Evolutionary conservation across 106 monocot species (phyloP).

Genomic region (Acorus gramineus): DNA sequence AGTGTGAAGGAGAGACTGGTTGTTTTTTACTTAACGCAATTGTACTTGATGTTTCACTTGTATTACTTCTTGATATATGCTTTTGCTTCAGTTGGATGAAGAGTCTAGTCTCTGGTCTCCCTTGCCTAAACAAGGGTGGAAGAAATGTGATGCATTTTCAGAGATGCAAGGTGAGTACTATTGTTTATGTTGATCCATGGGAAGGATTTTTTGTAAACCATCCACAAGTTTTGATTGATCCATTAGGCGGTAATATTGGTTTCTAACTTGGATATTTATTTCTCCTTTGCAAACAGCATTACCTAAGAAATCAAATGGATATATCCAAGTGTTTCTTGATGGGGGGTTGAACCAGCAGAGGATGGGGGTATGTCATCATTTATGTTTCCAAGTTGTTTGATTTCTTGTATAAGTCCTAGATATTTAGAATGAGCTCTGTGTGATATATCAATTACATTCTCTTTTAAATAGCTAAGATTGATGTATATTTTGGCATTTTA

Average conservation of each 20-base stretch:
- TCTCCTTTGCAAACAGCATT: constrained; percentile 16
- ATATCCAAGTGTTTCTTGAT: constrained; percentile 92
- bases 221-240: too few relatives aligned
- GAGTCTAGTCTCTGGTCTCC: constrained; percentile 66
- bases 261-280: neutral
- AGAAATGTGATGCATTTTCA: constrained; percentile 28
- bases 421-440: too few relatives aligned
- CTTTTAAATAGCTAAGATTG: neutral
- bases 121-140: constrained; percentile 63
- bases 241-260: neutral
- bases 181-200: too few relatives aligned
- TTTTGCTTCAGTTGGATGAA: constrained; percentile 35
- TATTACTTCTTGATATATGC: neutral
- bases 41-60: neutral
- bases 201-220: too few relatives aligned
- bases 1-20: constrained; percentile 12
- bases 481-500: constrained; percentile 2
- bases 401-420: too few relatives aligned
- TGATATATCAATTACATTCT: neutral
- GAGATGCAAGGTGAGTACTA: constrained; percentile 29
- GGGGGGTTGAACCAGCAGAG: constrained; percentile 94
- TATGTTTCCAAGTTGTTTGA: neutral
- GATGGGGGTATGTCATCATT: constrained; percentile 64
- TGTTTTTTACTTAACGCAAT: neutral
- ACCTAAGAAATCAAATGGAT: constrained; percentile 47